phyloP scores from a whole-genome alignment of 352 stramenopile genomes.

The Saprolegnia parasitica region DNA sequence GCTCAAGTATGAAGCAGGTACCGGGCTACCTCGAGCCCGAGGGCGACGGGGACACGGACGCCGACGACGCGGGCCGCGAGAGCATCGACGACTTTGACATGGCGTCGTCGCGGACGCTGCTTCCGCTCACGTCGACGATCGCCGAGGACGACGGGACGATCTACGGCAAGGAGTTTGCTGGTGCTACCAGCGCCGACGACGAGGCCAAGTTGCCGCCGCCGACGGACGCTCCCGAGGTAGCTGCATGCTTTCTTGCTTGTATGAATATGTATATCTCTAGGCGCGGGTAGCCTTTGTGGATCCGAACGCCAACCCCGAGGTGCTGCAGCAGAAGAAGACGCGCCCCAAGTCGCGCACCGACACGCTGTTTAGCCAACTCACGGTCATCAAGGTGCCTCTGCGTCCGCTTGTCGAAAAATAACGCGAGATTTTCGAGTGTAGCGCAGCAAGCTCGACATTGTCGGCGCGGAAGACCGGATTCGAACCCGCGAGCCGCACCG shows the following conservation, averaged over 20 bases:
- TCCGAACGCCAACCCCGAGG: conserved; percentile 1
- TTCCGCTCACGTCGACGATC: conserved; percentile 53
- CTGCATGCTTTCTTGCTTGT: background rate
- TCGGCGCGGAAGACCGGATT: conserved; percentile 77
- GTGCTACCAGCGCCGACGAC: conserved; percentile 26
- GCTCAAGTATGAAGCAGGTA: background rate
- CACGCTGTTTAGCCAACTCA: conserved; percentile 23
- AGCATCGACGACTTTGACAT: conserved; percentile 9
- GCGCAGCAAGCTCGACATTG: conserved; percentile 72
- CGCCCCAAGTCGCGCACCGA: conserved; percentile 28
- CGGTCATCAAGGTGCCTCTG: conserved; percentile 25
- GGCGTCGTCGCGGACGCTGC: background rate
- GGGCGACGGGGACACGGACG: conserved; percentile 39
- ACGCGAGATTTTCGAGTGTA: background rate
- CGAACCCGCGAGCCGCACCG: conserved; percentile 75
- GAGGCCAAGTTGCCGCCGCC: background rate
- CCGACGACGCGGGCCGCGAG: conserved; percentile 41
- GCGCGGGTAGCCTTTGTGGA: background rate
- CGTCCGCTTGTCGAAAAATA: no score
- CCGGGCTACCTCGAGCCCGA: conserved; percentile 33
- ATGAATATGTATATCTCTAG: background rate
- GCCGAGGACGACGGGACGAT: conserved; percentile 77
- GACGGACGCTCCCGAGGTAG: background rate
- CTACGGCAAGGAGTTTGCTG: conserved; percentile 74
- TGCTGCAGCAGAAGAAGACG: conserved; percentile 12